Conservation (phyloP, 164 flowering plant genomes). For the Kalanchoe fedtschenkoi region DNA sequence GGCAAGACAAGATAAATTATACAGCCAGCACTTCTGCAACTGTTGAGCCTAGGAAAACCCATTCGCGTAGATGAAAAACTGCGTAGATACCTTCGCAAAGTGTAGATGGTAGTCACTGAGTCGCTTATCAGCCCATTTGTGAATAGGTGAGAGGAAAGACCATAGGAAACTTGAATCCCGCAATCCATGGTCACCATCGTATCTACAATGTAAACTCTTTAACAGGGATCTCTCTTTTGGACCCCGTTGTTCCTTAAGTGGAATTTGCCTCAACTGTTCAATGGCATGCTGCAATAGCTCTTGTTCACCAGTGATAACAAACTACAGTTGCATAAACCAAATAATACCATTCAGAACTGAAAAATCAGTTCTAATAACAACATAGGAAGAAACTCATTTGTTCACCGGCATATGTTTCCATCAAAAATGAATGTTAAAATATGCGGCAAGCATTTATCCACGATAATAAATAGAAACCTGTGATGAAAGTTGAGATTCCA, state of each 20-base stretch:
- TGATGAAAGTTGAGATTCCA: background rate
- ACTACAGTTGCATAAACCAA: conserved; percentile 32
- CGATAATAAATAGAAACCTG: background rate
- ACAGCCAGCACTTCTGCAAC: background rate
- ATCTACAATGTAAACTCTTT: conserved; percentile 56
- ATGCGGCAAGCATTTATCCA: background rate
- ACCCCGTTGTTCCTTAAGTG: conserved; percentile 87
- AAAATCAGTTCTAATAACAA: background rate
- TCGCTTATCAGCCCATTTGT: conserved; percentile 83
- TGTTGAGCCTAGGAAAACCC: background rate
- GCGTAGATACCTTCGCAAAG: conserved; percentile 62
- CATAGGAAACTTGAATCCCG: conserved; percentile 62
- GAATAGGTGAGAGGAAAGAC: conserved; percentile 73
- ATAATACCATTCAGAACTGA: background rate
- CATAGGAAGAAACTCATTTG: background rate
- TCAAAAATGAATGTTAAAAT: background rate
- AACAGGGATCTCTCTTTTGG: conserved; percentile 80
- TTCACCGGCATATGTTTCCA: background rate
- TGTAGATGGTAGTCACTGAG: conserved; percentile 80
- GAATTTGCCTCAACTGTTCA: conserved; percentile 71
- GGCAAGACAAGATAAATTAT: background rate
- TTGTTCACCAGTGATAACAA: conserved; percentile 70
- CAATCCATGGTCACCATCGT: conserved; percentile 48
- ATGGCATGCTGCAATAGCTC: conserved; percentile 65
- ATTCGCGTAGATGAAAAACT: background rate